Base-by-base conservation (phyloP, 352 stramenopile species). In the Phytopythium sindhum region DNA sequence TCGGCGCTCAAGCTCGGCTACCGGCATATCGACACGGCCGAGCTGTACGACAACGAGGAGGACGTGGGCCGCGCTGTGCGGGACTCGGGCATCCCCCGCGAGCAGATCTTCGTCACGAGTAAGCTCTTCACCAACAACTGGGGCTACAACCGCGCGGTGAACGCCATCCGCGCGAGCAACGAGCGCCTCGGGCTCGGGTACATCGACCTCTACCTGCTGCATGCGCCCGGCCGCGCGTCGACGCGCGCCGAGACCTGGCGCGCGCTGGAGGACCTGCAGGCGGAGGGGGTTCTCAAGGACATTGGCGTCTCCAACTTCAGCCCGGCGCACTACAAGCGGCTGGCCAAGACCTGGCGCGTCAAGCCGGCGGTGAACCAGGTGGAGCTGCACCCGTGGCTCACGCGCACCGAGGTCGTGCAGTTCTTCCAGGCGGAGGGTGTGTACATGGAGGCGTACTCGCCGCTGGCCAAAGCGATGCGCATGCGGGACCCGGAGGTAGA, bases 301-400 rank as follows among this genome's bases (percentile, higher is more conserved):
- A 87, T 90, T 47, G 89, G 89, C 24, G 86, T 97, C 21, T 91
- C 74, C 55, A 97, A 97, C 56, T 95, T 93, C 73, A 68, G 75
- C 1, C 53, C 81, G 23, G 68, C 72, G 11, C 86, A 97, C 66
- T 73, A 95, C 24, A 67, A 88, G 63, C 77, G 81, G 57, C 64
- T 96, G 0, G 74, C 83, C 45, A 58, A 72, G 35, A 68, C 75
- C 14, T 64, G 61, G n/a, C 37, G 57, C 23, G 70, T 72, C 24
- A 74, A 68, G 21, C 74, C 78, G 2, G 72, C 73, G 5, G 78
- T 86, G 28, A 86, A 90, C 72, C 78, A 90, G 62, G 73, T 90
- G 42, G 67, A 80, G 44, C 77, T 84, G 57, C 68, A 81, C 53
- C 78, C 78, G 9, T 90, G 74, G 54, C 63, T 77, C 17, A 66